Base-by-base conservation (phyloP, 2,329 filamentous ascomycete genomes). In the Beauveria sp. region DNA sequence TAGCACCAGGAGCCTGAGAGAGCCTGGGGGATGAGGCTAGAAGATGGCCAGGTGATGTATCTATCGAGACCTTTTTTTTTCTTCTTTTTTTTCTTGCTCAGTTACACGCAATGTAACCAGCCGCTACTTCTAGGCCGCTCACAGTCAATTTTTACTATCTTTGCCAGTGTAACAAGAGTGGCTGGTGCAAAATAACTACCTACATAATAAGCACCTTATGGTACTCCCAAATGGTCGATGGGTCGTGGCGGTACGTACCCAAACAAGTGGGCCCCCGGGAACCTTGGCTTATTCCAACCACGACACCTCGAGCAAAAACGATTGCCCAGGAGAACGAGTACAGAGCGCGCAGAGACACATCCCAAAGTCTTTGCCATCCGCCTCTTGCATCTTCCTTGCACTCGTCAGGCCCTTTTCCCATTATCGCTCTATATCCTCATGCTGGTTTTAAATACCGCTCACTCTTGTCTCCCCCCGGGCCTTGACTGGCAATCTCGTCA, bases 271-370 rank as follows among this genome's bases (percentile, higher is more conserved):
- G 50, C 49, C 58, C 54, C 42, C 45, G 31, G 50, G 58, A 61
- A 53, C 57, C 66, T 63, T 70, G 72, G 72, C 72, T 73, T 74
- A 73, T 74, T 74, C 72, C 70, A 71, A 73, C 72, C 72, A 74
- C 72, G 72, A 74, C 72, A 74, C 69, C 71, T 73, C 66, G 68
- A 73, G 69, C 58, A 74, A 74, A 74, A 73, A 68, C 71, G 67
- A 73, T 62, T 65, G 66, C 69, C 69, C 69, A 71, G 69, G 69
- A 72, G 72, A 70, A 61, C 66, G 64, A 66, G 63, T 66, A 66
- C 61, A 58, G 31, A 51, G 54, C 60, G 59, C 66, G 64, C 63
- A 65, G 34, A 57, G 24, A 60, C 57, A 55, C 58, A 52, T 53
- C 58, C 50, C 22, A 49, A 60, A 58, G 57, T 52, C 64, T 68